These are phyloP conservation scores for Exophiala spinifera DNA, from an alignment of 2,329 filamentous ascomycete genomes.

Conservation along the genomic window DNA sequence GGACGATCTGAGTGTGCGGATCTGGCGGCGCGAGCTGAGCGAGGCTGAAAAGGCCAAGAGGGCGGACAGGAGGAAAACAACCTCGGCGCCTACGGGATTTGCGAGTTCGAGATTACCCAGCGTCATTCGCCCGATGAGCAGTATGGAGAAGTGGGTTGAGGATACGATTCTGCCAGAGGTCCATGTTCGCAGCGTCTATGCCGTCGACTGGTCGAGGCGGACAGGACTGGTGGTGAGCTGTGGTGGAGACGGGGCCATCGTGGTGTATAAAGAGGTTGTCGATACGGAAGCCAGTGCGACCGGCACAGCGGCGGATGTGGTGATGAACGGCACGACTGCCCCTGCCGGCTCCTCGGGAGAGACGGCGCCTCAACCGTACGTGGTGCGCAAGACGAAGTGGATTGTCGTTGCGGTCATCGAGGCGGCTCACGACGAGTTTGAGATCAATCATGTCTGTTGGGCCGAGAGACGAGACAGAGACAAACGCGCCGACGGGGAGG, in stretches of 20 bases:
- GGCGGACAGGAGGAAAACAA: constrained; percentile 1
- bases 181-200: constrained; percentile 81
- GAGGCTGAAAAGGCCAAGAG: constrained; percentile 46
- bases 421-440: constrained; percentile 84
- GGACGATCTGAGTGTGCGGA: constrained; percentile 72
- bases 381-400: constrained; percentile 58
- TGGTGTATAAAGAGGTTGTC: constrained; percentile 67
- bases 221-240: constrained; percentile 81
- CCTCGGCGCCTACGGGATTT: constrained; percentile 21
- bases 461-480: constrained; percentile 71
- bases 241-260: constrained; percentile 79
- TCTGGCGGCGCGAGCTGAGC: constrained; percentile 69
- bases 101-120: constrained; percentile 63
- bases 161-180: constrained; percentile 69
- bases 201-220: constrained; percentile 74
- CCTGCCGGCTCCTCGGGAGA: constrained; percentile 5
- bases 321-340: constrained; percentile 29
- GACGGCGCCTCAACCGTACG: constrained; percentile 10
- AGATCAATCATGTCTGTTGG: constrained; percentile 92
- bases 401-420: constrained; percentile 64
- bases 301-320: constrained; percentile 28
- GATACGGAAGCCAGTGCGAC: constrained; percentile 15
- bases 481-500: constrained; percentile 60
- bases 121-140: constrained; percentile 70
- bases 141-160: constrained; percentile 81